A percentile compares a stretch with the other conserved stretches of the same genome.
Evolutionary conservation across 352 stramenopile genomes (phyloP).

Genomic region (Pythium chondricola): DNA sequence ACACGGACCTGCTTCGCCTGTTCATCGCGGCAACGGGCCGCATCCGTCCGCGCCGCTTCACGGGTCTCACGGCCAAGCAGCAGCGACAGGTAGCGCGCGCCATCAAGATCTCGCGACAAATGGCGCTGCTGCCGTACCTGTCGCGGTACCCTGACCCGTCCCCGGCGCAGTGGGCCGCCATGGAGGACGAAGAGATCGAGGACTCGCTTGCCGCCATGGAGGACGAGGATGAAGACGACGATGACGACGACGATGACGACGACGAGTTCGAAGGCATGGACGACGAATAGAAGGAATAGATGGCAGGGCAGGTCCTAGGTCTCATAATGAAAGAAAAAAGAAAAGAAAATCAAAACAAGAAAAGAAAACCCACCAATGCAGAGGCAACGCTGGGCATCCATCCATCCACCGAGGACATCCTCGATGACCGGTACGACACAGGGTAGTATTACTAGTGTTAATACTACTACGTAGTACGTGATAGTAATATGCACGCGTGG

Average conservation of each 20-base stretch:
- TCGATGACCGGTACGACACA: too few species aligned
- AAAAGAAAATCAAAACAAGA: neutral
- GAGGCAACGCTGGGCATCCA: too few species aligned
- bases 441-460: too few species aligned
- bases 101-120: slow-evolving; percentile 74
- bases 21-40: slow-evolving; percentile 82
- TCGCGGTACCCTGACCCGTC: slow-evolving; percentile 78
- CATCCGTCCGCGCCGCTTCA: slow-evolving; percentile 77
- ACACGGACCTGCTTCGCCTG: slow-evolving; percentile 70
- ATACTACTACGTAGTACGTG: too few species aligned
- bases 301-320: slow-evolving; percentile 13
- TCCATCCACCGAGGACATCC: too few species aligned
- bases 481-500: too few species aligned
- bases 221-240: slow-evolving; percentile 35
- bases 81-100: slow-evolving; percentile 71
- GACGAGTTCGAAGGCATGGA: slow-evolving; percentile 57
- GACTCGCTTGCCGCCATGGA: slow-evolving; percentile 48
- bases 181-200: slow-evolving; percentile 75
- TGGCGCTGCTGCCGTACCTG: slow-evolving; percentile 69
- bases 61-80: slow-evolving; percentile 75
- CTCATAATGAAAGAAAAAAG: neutral
- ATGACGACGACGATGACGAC: slow-evolving; percentile 56
- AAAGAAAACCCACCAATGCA: too few species aligned
- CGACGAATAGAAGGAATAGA: slow-evolving; percentile 40
- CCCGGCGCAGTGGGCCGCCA: slow-evolving; percentile 72